Evolutionary conservation across 768 basidiomycete species (phyloP).

Genomic region (Mycena olivaceomarginata): DNA sequence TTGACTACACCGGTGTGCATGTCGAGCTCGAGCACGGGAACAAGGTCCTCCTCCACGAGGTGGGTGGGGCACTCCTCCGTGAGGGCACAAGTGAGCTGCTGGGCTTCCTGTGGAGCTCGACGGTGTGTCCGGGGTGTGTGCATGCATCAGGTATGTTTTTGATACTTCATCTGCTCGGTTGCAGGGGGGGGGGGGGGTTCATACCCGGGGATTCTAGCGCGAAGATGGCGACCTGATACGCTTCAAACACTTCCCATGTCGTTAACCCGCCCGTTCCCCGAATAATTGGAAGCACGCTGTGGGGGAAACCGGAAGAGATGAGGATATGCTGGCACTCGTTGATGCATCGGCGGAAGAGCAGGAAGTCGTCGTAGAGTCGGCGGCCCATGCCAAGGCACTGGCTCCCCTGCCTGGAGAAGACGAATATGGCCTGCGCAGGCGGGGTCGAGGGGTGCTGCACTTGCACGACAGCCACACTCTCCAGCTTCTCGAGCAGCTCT

Average conservation of each 20-base stretch:
- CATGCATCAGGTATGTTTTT: too few relatives aligned
- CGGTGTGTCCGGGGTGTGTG: too few relatives aligned
- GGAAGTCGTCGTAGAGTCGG: conserved; percentile 69
- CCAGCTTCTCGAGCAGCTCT: conserved; percentile 70
- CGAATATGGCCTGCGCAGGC: conserved; percentile 41
- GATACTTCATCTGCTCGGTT: too few relatives aligned
- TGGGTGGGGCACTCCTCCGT: too few relatives aligned
- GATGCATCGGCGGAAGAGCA: conserved; percentile 69
- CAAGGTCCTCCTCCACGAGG: too few relatives aligned
- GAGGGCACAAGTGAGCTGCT: too few relatives aligned
- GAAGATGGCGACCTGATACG: conserved; percentile 74
- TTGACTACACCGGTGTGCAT: too few relatives aligned
- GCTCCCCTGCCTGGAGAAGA: conserved; percentile 85
- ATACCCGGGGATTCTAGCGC: too few relatives aligned
- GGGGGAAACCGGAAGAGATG: conserved; percentile 65
- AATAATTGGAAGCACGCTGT: conserved; percentile 68
- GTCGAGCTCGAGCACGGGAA: too few relatives aligned
- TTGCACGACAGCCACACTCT: conserved; percentile 41
- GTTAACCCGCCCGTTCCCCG: conserved; percentile 48
- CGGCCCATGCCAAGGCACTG: conserved; percentile 82
- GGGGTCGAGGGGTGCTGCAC: conserved; percentile 10
- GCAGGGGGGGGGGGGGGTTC: too few relatives aligned
- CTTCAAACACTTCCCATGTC: conserved; percentile 63
- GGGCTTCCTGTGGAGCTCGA: too few relatives aligned
- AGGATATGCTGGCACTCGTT: conserved; percentile 77